phyloP scores from a whole-genome alignment of 2,329 filamentous ascomycete genomes.

The Mariannaea sp. region DNA sequence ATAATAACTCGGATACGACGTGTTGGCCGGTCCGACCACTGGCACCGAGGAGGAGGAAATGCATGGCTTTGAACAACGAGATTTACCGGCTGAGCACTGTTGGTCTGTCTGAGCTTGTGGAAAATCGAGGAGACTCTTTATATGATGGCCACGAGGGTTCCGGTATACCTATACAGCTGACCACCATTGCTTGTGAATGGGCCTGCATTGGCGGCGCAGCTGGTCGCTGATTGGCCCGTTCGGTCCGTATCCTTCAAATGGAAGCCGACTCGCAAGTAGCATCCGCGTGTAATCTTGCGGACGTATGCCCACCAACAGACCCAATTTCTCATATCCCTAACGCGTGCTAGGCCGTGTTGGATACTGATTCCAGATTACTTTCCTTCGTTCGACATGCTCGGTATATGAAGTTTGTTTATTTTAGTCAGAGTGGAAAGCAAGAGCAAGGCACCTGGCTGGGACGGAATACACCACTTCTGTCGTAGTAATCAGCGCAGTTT shows the following conservation, averaged over 20 bases:
- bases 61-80: conserved; percentile 36
- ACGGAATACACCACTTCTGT: not conserved
- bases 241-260: conserved; percentile 17
- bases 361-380: too few species aligned
- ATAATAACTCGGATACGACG: conserved; percentile 46
- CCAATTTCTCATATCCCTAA: not conserved
- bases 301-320: not conserved
- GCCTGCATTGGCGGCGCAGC: not conserved
- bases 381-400: not conserved
- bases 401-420: not conserved
- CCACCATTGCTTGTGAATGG: not conserved
- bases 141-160: not conserved
- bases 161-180: conserved; percentile 15
- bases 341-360: not conserved
- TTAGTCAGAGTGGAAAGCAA: not conserved
- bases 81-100: not conserved
- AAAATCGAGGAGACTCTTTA: not conserved
- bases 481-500: conserved; percentile 1
- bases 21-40: conserved; percentile 50
- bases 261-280: too few species aligned
- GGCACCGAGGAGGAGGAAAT: conserved; percentile 50
- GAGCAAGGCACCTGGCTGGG: not conserved
- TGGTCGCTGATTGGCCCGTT: conserved; percentile 24
- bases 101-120: not conserved
- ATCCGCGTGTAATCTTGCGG: not conserved